Evolutionary conservation across 2,329 filamentous ascomycete genomes (phyloP), one percentile per base, ranked within the genome.

Genomic region (Rhynchosporium secalis): DNA sequence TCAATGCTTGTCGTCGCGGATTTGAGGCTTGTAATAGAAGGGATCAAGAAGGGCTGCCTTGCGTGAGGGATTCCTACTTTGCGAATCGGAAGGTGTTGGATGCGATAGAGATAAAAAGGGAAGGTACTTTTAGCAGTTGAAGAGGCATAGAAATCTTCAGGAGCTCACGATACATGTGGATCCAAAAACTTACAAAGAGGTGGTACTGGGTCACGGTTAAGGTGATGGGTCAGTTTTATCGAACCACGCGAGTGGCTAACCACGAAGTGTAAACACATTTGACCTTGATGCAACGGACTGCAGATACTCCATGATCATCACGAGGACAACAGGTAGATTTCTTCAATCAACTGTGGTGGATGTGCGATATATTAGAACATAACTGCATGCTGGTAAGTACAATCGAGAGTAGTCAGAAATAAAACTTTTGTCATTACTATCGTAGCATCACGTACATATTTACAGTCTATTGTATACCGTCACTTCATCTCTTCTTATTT

Each of bases 51-150:
- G 38, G 28, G 10, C 45, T 58, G 4, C 56, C 56, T 8, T 3
- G 8, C 4, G 5, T 58, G n/a, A 40, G n/a, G 31, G 40, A 58
- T 2, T 58, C 6, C 43, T 58, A 58, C 56, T 58, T 48, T 29
- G 45, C 43, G 28, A 47, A 58, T 31, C 15, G 56, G 3, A 7
- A 36, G 4, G 8, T 40, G 1, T 58, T 49, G 3, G 31, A 58
- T 28, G 20, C 20, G 20, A 20, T 20, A 20, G 20, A 20, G 20
- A 20, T 15, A 41, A 41, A 3, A 9, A 41, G 40, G 40, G 29
- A 5, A 12, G 7, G 3, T 33, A 15, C 4, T 33, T 51, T 12
- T 15, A 51, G 47, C 3, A 6, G 6, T 36, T 51, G 12, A 31
- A 4, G 47, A 33, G 29, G 20, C 47, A 28, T 36, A 51, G 12